Percentiles rank a stretch among this genome's conserved stretches.
phyloP scores from a whole-genome alignment of 1,139 yeast species.

The Suhomyces kunorum region DNA sequence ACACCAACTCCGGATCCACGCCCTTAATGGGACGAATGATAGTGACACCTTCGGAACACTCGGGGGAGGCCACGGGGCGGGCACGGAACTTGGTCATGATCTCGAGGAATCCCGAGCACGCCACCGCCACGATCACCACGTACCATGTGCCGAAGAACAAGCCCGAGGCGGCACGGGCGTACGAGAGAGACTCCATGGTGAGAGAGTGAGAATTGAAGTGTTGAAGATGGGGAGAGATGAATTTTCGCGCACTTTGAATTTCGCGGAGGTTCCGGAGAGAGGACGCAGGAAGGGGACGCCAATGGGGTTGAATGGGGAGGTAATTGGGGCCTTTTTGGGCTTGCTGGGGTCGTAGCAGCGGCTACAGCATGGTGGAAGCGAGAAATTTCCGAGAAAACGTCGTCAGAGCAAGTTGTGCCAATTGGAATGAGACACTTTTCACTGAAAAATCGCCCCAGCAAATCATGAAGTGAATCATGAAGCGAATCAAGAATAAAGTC shows the following conservation, averaged over 20 bases:
- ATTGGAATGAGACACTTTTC: too few species aligned
- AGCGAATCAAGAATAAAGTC: too few species aligned
- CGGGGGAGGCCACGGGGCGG: constrained; percentile 31
- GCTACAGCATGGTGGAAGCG: too few species aligned
- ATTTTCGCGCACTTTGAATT: too few species aligned
- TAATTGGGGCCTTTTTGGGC: not conserved
- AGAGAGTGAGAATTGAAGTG: constrained; percentile 1
- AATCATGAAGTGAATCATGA: too few species aligned
- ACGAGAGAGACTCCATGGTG: constrained; percentile 6
- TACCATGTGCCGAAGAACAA: constrained; percentile 42
- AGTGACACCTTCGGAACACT: constrained; percentile 78
- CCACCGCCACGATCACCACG: constrained; percentile 43
- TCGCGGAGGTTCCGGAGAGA: constrained; percentile 1
- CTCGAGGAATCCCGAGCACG: constrained; percentile 50
- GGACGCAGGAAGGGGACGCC: not conserved
- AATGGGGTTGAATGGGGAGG: not conserved
- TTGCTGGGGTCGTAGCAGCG: too few species aligned
- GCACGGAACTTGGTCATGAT: constrained; percentile 39
- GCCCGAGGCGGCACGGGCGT: constrained; percentile 15
- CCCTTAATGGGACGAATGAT: constrained; percentile 85
- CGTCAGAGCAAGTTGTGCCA: too few species aligned
- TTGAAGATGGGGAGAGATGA: too few species aligned
- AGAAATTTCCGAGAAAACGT: too few species aligned
- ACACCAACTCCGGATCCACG: constrained; percentile 70
- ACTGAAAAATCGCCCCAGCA: too few species aligned